phyloP scores from a whole-genome alignment of 495 filamentous ascomycete genomes.

The Corynascus novoguineensis region DNA sequence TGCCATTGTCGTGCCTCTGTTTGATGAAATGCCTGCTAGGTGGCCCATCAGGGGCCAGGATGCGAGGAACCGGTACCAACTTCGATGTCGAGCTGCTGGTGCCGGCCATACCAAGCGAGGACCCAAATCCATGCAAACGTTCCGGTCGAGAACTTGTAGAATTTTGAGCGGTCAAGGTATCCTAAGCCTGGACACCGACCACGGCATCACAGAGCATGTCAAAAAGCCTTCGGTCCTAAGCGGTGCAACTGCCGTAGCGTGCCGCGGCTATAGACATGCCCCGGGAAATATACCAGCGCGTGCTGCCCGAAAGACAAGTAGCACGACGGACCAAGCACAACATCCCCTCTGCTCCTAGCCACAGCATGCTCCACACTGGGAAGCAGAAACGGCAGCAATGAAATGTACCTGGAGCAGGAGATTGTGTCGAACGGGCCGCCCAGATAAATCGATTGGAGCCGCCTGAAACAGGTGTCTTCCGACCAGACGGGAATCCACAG shows the following conservation, averaged over 20 bases:
- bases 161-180: background rate
- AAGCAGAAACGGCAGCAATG: background rate
- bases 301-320: conserved; percentile 10
- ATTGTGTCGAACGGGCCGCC: background rate
- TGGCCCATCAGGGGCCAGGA: background rate
- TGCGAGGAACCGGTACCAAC: conserved; percentile 6
- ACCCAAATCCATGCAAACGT: background rate
- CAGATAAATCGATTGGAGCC: conserved; percentile 9
- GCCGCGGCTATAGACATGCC: conserved; percentile 12
- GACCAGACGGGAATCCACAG: conserved; percentile 14
- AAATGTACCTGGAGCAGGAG: background rate
- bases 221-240: conserved; percentile 8
- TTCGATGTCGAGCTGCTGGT: background rate
- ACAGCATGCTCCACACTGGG: conserved; percentile 6
- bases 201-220: background rate
- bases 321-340: conserved; percentile 9
- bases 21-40: background rate
- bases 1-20: background rate
- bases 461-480: conserved; percentile 16
- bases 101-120: background rate
- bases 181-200: background rate
- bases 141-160: background rate
- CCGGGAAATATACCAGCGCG: conserved; percentile 15
- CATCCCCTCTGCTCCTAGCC: too few relatives aligned
- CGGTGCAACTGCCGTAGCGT: conserved; percentile 13